These are phyloP conservation scores for Melocanna baccifera DNA, from an alignment of 176 grass and related monocot species.

Conservation along the genomic window DNA sequence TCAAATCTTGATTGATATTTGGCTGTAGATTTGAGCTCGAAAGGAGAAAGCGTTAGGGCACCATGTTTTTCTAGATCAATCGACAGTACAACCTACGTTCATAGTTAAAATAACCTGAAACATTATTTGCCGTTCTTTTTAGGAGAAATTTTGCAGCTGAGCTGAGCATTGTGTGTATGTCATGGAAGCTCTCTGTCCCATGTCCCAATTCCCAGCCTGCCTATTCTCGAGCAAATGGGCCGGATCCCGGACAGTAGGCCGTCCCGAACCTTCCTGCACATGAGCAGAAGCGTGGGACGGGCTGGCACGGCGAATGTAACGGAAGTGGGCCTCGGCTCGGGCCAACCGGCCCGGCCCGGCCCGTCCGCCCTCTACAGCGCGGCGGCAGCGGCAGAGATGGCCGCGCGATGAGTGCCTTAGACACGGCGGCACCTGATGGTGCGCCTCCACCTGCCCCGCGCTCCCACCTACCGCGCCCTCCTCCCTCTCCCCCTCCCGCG, in stretches of 20 bases:
- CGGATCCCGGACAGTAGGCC: background rate
- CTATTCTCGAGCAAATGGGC: background rate
- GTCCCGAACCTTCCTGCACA: background rate
- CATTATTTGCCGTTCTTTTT: too few relatives aligned
- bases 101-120: too few relatives aligned
- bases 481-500: background rate
- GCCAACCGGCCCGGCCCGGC: background rate
- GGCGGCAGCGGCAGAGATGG: background rate
- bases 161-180: too few relatives aligned
- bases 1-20: background rate
- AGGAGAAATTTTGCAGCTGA: too few relatives aligned
- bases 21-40: background rate
- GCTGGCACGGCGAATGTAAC: background rate
- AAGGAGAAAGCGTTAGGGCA: background rate
- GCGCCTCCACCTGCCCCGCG: constrained; percentile 37
- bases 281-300: background rate
- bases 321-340: background rate
- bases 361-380: background rate
- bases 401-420: background rate
- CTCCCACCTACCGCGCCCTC: constrained; percentile 33
- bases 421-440: constrained; percentile 39
- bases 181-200: too few relatives aligned
- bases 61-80: background rate
- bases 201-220: too few relatives aligned
- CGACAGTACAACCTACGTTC: too few relatives aligned